Conservation (phyloP, 2,329 filamentous ascomycete species). For the Emericellopsis atlantica region DNA sequence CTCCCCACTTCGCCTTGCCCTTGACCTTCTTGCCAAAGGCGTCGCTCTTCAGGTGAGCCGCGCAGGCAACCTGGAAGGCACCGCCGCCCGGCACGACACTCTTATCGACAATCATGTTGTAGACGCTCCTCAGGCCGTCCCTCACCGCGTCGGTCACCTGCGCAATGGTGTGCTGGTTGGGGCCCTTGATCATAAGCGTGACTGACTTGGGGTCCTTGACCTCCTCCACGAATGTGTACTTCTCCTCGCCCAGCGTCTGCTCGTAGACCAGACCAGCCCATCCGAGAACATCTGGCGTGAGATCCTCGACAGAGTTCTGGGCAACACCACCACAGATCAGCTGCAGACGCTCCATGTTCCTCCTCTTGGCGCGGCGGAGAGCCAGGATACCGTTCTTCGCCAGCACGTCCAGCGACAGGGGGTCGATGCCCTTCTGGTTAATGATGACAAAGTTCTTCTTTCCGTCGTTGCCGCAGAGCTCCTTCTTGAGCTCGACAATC, state of each 20-base stretch:
- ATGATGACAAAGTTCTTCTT: conserved; percentile 96
- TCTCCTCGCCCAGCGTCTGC: conserved; percentile 95
- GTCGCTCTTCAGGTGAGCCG: conserved; percentile 75
- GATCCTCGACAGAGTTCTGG: conserved; percentile 93
- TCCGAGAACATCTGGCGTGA: conserved; percentile 76
- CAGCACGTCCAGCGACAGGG: conserved; percentile 85
- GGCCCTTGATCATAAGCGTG: conserved; percentile 93
- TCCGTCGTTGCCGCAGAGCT: conserved; percentile 84
- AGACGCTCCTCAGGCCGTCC: conserved; percentile 88
- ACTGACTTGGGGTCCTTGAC: conserved; percentile 98
- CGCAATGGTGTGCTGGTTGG: conserved; percentile 90
- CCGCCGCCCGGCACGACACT: conserved; percentile 90
- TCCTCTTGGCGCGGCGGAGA: conserved; percentile 84
- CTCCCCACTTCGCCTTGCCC: conserved; percentile 95
- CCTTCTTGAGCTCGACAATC: conserved; percentile 96
- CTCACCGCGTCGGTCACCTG: conserved; percentile 95
- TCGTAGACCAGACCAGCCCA: conserved; percentile 97
- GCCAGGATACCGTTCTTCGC: conserved; percentile 98
- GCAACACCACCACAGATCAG: conserved; percentile 82
- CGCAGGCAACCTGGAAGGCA: conserved; percentile 91
- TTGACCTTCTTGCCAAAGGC: conserved; percentile 83
- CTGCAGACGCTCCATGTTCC: conserved; percentile 98
- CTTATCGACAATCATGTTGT: conserved; percentile 99
- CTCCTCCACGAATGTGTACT: conserved; percentile 97
- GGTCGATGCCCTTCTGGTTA: conserved; percentile 99